Evolutionary conservation across 116 monocot species (phyloP).

Genomic region (Dioscorea cayenensis): DNA sequence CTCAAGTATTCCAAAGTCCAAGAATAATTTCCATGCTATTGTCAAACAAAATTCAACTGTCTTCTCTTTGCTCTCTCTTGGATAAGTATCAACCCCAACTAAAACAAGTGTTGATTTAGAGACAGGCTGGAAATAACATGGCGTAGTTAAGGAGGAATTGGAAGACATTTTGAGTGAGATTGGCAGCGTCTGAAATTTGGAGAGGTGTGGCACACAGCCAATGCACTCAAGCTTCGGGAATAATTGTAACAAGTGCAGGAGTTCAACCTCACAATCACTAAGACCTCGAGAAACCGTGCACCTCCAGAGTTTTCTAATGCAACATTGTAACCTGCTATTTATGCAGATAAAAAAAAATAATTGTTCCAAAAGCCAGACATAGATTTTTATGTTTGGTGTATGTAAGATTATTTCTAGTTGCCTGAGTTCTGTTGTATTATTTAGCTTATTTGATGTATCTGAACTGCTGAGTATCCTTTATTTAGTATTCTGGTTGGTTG

Average conservation of each 20-base stretch:
- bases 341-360: too few relatives aligned
- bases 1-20: constrained; percentile 45
- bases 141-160: constrained; percentile 45
- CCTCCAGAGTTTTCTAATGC: too few relatives aligned
- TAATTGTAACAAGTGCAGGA: neutral
- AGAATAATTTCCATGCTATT: constrained; percentile 58
- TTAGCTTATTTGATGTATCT: too few relatives aligned
- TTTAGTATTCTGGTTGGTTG: too few relatives aligned
- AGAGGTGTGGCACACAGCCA: constrained; percentile 42
- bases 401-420: too few relatives aligned
- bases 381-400: too few relatives aligned
- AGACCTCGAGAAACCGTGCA: too few relatives aligned
- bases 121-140: constrained; percentile 41
- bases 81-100: constrained; percentile 16
- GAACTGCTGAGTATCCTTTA: too few relatives aligned
- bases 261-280: too few relatives aligned
- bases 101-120: constrained; percentile 55
- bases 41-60: constrained; percentile 30
- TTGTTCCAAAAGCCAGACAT: too few relatives aligned
- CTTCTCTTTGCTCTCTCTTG: constrained; percentile 26
- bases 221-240: constrained; percentile 24
- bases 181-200: constrained; percentile 27
- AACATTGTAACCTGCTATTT: too few relatives aligned
- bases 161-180: constrained; percentile 72
- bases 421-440: too few relatives aligned